Evolutionary conservation across 2,329 filamentous ascomycete species (phyloP), one percentile per base, ranked within the genome.

Genomic region (Nannizziopsis arthrosporioides): DNA sequence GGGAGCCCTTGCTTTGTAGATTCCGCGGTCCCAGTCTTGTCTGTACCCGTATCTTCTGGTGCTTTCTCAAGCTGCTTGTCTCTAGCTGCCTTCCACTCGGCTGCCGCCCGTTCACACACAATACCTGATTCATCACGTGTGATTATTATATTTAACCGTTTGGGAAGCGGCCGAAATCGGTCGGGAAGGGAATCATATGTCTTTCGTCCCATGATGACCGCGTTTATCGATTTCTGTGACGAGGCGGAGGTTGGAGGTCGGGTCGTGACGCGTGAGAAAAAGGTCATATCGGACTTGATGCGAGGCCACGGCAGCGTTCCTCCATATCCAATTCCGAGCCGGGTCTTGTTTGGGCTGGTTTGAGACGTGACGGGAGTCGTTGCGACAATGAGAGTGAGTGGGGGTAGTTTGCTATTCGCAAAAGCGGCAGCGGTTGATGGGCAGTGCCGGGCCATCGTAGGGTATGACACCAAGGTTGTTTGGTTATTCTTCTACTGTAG

Each of bases 191-290:
- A 87, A 45, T 94, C 87, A 82, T 90, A 98, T 0, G 92, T 98
- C 68, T 93, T 95, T 61, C 92, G 84, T 51, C 92, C 92, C 92
- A 98, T 98, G 57, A 98, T 83, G 44, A 96, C 85, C 14, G 85
- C 84, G 64, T 89, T 90, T 1, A 59, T 61, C 4, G 48, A 40
- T 31, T n/a, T 52, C 19, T 22, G 27, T 18, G 19, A 15, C 22
- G 45, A n/a, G 27, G 53, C 48, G 10, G 47, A 48, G 15, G n/a
- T 56, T 0, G 63, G 60, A 3, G 63, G 52, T 12, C 82, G 78
- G 58, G 85, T 87, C 2, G 90, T 96, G 36, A 94, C 83, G 51
- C 89, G 82, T 14, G 87, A 84, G 65, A 98, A 98, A 65, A 94
- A 96, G 35, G 81, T 80, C 87, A 98, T 94, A 68, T 98, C 92